These are phyloP conservation scores for Mycena maculata DNA, from an alignment of 768 basidiomycete species.

Conservation along the genomic window DNA sequence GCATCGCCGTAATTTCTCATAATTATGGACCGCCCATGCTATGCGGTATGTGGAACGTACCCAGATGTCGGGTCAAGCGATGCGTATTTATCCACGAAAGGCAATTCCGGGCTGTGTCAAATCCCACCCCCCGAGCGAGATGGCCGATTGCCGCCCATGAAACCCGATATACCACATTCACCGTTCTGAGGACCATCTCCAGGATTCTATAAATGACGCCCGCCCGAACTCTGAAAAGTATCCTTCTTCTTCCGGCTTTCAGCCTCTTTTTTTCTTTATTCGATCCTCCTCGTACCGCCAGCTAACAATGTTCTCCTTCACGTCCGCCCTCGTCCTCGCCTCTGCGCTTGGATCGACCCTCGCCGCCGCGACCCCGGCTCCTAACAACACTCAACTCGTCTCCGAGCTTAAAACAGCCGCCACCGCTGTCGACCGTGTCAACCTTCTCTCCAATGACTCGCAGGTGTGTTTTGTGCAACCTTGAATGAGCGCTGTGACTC, in stretches of 20 bases:
- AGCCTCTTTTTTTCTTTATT: conserved; percentile 3
- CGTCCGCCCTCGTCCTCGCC: conserved; percentile 11
- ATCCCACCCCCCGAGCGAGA: conserved; percentile 5
- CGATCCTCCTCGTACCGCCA: neutral
- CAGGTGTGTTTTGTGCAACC: conserved; percentile 1
- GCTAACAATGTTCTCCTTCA: conserved; percentile 26
- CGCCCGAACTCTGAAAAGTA: neutral
- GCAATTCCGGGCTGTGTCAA: neutral
- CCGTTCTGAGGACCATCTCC: neutral
- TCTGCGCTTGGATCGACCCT: neutral
- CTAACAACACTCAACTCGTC: neutral
- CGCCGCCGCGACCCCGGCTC: neutral
- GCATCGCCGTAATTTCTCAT: neutral
- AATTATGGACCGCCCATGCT: neutral
- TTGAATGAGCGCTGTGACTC: neutral
- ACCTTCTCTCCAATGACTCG: conserved; percentile 14
- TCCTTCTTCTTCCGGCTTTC: neutral
- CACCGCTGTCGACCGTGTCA: conserved; percentile 18
- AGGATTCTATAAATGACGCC: neutral
- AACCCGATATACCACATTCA: neutral
- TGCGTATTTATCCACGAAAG: neutral
- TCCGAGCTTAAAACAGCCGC: conserved; percentile 7
- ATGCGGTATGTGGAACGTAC: neutral
- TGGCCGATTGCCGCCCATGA: conserved; percentile 9
- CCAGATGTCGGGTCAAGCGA: neutral